Conservation (phyloP, 192 early-diverging fungal genomes). For the Mortierella hygrophila region DNA sequence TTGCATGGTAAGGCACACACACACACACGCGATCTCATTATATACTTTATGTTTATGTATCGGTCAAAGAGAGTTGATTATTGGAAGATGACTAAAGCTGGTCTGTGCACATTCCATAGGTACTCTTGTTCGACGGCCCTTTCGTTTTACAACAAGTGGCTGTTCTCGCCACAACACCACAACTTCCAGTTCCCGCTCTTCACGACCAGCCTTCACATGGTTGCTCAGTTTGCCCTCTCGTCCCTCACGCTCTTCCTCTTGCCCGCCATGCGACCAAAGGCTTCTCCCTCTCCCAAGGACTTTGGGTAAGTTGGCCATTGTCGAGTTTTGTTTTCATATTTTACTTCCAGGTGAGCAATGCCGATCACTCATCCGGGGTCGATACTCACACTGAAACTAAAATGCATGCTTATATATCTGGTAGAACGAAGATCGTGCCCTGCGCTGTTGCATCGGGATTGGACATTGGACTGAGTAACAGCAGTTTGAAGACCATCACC, state of each 20-base stretch:
- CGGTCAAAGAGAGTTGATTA: neutral
- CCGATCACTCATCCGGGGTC: too few species aligned
- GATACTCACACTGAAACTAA: neutral
- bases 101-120: slow-evolving; percentile 38
- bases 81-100: neutral
- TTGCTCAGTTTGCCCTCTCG: slow-evolving; percentile 82
- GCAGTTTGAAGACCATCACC: slow-evolving; percentile 87
- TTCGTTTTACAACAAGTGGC: slow-evolving; percentile 94
- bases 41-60: neutral
- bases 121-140: slow-evolving; percentile 70
- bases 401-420: neutral
- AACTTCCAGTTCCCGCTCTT: slow-evolving; percentile 92
- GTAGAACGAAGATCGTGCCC: slow-evolving; percentile 80
- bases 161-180: slow-evolving; percentile 85
- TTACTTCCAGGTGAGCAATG: neutral
- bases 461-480: slow-evolving; percentile 93
- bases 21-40: neutral
- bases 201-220: slow-evolving; percentile 87
- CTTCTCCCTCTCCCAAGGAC: slow-evolving; percentile 64
- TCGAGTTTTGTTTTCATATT: neutral
- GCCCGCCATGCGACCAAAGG: slow-evolving; percentile 72
- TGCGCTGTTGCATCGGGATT: slow-evolving; percentile 90
- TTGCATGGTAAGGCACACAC: slow-evolving; percentile 57
- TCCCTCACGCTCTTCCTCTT: slow-evolving; percentile 66
- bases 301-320: slow-evolving; percentile 50